These are phyloP conservation scores for Aspergillus leporis DNA, from an alignment of 495 filamentous ascomycete species.

Conservation along the genomic window DNA sequence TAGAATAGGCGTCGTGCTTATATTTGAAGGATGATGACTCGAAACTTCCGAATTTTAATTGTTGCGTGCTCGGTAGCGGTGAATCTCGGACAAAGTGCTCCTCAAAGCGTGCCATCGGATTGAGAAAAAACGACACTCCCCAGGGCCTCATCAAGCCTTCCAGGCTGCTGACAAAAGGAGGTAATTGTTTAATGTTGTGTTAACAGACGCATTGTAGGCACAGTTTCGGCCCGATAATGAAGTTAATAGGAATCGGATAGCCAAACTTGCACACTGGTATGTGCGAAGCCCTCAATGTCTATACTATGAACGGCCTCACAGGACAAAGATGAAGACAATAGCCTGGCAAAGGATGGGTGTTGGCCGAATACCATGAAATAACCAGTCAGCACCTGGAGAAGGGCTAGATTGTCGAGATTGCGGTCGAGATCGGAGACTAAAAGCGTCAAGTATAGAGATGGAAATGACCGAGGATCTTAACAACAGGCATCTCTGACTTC, in stretches of 20 bases:
- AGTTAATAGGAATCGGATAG: background rate
- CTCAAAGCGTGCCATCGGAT: constrained; percentile 28
- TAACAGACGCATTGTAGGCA: constrained; percentile 17
- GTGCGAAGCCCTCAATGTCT: background rate
- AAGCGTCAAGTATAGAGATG: background rate
- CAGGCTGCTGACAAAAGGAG: constrained; percentile 10
- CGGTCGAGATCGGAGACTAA: background rate
- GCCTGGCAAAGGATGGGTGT: background rate
- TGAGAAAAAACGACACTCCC: constrained; percentile 1
- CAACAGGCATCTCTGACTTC: background rate
- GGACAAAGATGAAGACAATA: background rate
- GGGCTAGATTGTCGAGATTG: background rate
- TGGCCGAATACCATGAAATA: background rate
- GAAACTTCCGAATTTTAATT: constrained; percentile 16
- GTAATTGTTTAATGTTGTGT: constrained; percentile 4
- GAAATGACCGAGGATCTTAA: background rate
- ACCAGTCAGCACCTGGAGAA: background rate
- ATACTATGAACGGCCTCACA: background rate
- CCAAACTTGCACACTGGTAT: background rate
- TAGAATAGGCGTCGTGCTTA: constrained; percentile 12
- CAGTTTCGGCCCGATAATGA: background rate
- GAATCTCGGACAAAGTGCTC: constrained; percentile 21
- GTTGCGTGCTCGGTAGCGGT: constrained; percentile 19
- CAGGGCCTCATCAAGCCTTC: constrained; percentile 1
- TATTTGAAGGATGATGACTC: constrained; percentile 11